Evolutionary conservation across 345 rosid species (phyloP).

Genomic region (Laguncularia racemosa): DNA sequence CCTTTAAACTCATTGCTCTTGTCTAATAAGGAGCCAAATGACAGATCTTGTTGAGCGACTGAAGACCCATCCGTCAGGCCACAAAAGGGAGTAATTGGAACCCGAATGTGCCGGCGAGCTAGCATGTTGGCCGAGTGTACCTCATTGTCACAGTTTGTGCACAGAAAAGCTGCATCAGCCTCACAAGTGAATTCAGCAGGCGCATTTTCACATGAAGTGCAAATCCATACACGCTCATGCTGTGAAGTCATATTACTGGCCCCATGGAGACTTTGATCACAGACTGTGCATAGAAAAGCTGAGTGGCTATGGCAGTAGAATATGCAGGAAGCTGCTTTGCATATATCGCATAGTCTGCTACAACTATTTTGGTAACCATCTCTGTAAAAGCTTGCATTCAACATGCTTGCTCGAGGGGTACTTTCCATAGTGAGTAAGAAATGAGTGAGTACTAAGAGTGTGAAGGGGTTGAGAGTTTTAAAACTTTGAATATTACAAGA

Average conservation of each 20-base stretch:
- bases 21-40: constrained; percentile 5
- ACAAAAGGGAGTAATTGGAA: constrained; percentile 13
- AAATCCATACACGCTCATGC: constrained; percentile 25
- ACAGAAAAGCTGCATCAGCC: constrained; percentile 30
- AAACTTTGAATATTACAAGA: neutral
- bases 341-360: constrained; percentile 16
- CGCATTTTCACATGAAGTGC: constrained; percentile 20
- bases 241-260: constrained; percentile 5
- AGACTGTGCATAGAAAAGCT: constrained; percentile 18
- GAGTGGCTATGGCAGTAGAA: constrained; percentile 25
- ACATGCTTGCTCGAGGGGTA: constrained; percentile 13
- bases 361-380: constrained; percentile 12
- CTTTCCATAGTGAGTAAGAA: neutral
- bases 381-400: constrained; percentile 4
- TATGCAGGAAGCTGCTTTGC: constrained; percentile 19
- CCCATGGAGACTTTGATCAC: constrained; percentile 18
- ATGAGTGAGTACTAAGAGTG: constrained; percentile 4
- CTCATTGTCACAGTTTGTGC: constrained; percentile 20
- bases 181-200: constrained; percentile 26
- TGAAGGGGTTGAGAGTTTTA: neutral
- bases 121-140: constrained; percentile 21
- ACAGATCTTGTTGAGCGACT: neutral
- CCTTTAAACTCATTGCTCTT: constrained; percentile 1
- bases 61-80: constrained; percentile 4
- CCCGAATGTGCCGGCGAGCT: constrained; percentile 10